Conservation (phyloP, 345 rosid species). For the Firmiana major region DNA sequence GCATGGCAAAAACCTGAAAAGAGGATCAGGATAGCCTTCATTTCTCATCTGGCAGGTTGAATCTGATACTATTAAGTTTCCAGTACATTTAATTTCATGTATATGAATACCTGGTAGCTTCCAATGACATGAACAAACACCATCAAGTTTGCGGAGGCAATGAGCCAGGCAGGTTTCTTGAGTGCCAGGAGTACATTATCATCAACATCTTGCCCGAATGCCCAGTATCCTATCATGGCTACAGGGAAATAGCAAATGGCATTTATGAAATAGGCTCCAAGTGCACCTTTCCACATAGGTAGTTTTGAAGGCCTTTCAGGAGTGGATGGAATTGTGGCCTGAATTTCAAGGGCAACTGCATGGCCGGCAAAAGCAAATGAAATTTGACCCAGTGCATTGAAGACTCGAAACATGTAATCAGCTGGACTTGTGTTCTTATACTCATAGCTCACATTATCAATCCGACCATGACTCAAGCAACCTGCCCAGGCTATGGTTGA, state of each 20-base stretch:
- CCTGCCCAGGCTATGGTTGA: constrained; percentile 96
- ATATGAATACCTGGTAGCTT: constrained; percentile 48
- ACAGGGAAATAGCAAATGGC: constrained; percentile 94
- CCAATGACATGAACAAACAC: constrained; percentile 91
- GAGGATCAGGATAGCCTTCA: constrained; percentile 24
- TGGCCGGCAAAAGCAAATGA: constrained; percentile 94
- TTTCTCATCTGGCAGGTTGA: constrained; percentile 65
- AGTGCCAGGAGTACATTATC: constrained; percentile 73
- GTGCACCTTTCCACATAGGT: constrained; percentile 92
- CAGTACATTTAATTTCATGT: no score
- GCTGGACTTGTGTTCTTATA: constrained; percentile 45
- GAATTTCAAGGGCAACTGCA: constrained; percentile 87
- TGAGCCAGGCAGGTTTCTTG: constrained; percentile 72
- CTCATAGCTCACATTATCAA: constrained; percentile 58
- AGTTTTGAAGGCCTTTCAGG: constrained; percentile 75
- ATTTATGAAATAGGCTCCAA: constrained; percentile 73
- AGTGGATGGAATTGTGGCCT: constrained; percentile 92
- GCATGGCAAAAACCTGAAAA: constrained; percentile 79
- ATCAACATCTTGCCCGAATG: constrained; percentile 15
- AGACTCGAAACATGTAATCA: constrained; percentile 64
- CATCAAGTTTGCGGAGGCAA: constrained; percentile 84
- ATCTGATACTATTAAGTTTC: no score
- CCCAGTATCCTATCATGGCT: constrained; percentile 61
- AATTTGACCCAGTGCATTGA: constrained; percentile 81
- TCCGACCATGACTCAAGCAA: constrained; percentile 43